Evolutionary conservation across 2,329 filamentous ascomycete species (phyloP).

Genomic region (Aureobasidium sp.): DNA sequence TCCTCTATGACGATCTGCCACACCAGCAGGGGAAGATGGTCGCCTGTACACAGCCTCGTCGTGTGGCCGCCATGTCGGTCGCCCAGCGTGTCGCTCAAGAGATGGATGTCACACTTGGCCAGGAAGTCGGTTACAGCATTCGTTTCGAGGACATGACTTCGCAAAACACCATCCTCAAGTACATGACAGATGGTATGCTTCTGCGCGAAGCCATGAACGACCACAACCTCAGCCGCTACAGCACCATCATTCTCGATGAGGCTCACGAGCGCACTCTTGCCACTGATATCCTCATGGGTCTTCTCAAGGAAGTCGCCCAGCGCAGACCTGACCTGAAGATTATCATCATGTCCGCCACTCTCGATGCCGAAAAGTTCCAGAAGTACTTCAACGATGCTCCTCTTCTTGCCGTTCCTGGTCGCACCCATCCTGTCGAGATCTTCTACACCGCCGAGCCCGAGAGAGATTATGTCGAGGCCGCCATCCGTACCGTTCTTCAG

Average conservation of each 20-base stretch:
- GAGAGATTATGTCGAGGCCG: constrained; percentile 92
- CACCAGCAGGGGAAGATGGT: constrained; percentile 82
- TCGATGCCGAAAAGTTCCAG: constrained; percentile 97
- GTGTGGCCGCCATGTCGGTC: constrained; percentile 97
- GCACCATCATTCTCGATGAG: constrained; percentile 96
- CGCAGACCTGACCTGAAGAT: constrained; percentile 89
- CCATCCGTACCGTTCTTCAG: constrained; percentile 88
- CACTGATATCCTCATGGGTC: constrained; percentile 94
- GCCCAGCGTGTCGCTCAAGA: constrained; percentile 96
- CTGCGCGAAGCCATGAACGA: constrained; percentile 95
- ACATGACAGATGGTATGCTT: constrained; percentile 99
- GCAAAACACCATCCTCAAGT: constrained; percentile 87
- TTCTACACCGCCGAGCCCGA: constrained; percentile 97
- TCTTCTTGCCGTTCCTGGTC: constrained; percentile 84
- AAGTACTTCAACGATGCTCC: constrained; percentile 94
- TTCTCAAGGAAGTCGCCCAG: constrained; percentile 81
- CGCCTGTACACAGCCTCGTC: constrained; percentile 93
- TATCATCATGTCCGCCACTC: constrained; percentile 96
- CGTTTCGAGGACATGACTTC: constrained; percentile 95
- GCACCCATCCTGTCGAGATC: constrained; percentile 94
- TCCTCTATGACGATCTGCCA: constrained; percentile 92
- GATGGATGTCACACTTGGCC: constrained; percentile 84
- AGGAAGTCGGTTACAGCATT: constrained; percentile 97
- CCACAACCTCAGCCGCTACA: constrained; percentile 83
- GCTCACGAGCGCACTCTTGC: constrained; percentile 96